Evolutionary conservation across 2,329 filamentous ascomycete species (phyloP), one percentile per base, ranked within the genome.

Genomic region (Fusarium nanum): DNA sequence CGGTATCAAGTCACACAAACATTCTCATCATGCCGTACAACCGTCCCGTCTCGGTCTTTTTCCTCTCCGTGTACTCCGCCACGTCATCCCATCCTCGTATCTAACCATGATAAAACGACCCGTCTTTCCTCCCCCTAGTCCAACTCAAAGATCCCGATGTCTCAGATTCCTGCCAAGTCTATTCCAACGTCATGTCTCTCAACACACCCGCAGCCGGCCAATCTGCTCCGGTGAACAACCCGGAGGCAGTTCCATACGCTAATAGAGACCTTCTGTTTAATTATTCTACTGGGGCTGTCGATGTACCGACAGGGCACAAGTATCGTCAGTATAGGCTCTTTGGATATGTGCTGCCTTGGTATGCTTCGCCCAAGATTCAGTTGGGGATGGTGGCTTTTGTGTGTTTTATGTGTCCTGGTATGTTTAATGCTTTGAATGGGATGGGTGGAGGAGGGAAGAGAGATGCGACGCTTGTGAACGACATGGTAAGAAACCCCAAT

Each of bases 321-420:
- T 75, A 75, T 25, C 72, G 67, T 0, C 72, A 62, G 12, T 60
- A 69, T 9, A 30, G 41, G 11, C 9, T 75, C 5, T 67, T 73
- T 8, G 72, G 72, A 6, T 41, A 41, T 5, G 54, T 16, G 0
- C 10, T 73, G 0, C 71, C 73, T 7, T 93, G 89, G 85, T 94
- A 91, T 78, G 92, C 92, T 14, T 93, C 91, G 56, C 92, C 92
- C 2, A 87, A 88, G 74, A 81, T 89, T 32, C 92, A 94, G 80
- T 83, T 94, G 37, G 76, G 90, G 64, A 86, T 93, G 83, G 91
- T 94, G 45, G 80, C 81, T 18, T 76, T 82, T 70, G 80, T 83
- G 20, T 83, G 81, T 71, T 83, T 92, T 81, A 77, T 92, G 69
- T 92, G 90, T 75, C 90, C 90, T 4, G 90, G 90, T 71, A 91